These are phyloP conservation scores for Hortaea werneckii DNA, from an alignment of 2,329 filamentous ascomycete species.

Conservation along the genomic window DNA sequence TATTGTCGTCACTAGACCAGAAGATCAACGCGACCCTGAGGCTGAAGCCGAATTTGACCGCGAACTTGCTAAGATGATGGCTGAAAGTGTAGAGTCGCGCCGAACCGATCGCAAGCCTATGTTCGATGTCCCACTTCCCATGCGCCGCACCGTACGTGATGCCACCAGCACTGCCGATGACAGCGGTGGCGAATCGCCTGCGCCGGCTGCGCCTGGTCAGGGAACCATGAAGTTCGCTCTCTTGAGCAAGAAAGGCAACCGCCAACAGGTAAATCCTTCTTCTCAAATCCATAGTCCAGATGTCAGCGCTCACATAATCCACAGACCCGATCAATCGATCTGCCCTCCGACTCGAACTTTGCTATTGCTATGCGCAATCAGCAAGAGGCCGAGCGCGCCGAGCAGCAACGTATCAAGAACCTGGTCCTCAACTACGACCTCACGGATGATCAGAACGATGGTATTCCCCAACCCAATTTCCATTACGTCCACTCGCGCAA, in stretches of 20 bases:
- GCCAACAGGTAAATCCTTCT: constrained; percentile 61
- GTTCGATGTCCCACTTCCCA: constrained; percentile 95
- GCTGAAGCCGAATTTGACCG: constrained; percentile 95
- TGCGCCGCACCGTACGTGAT: constrained; percentile 60
- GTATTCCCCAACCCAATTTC: constrained; percentile 42
- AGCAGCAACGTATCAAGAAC: constrained; percentile 97
- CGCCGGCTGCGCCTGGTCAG: constrained; percentile 25
- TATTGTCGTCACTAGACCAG: constrained; percentile 82
- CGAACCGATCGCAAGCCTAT: constrained; percentile 91
- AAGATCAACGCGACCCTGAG: constrained; percentile 84
- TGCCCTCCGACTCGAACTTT: constrained; percentile 85
- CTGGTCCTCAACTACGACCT: constrained; percentile 94
- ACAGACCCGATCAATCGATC: constrained; percentile 80
- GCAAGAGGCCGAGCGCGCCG: constrained; percentile 87
- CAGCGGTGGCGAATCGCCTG: constrained; percentile 27
- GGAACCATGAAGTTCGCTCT: constrained; percentile 94
- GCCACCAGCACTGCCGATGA: constrained; percentile 30
- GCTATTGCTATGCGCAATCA: constrained; percentile 93
- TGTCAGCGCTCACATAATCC: constrained; percentile 2
- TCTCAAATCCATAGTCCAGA: not conserved
- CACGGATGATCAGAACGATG: constrained; percentile 65
- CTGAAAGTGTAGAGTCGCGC: constrained; percentile 87
- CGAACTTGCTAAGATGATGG: constrained; percentile 97
- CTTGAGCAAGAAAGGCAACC: constrained; percentile 90
- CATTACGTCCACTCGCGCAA: constrained; percentile 34